phyloP scores from a whole-genome alignment of 2,329 filamentous ascomycete species.

The Conoideocrella luteorostrata region DNA sequence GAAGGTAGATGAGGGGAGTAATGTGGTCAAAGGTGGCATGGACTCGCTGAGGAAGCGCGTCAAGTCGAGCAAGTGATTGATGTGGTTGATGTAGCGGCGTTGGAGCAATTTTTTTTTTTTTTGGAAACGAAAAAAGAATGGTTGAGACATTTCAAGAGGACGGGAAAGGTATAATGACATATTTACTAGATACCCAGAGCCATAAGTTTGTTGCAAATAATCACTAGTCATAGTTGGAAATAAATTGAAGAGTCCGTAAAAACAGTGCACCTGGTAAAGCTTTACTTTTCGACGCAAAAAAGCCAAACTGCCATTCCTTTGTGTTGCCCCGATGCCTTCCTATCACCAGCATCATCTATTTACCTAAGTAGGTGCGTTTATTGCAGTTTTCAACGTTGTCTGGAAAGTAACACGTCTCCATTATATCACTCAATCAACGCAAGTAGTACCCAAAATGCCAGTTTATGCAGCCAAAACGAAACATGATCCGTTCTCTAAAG shows the following conservation, averaged over 20 bases:
- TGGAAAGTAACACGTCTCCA: too few species aligned
- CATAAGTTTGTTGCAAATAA: not conserved
- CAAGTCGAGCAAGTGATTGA: constrained; percentile 19
- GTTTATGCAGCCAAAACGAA: too few species aligned
- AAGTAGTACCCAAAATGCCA: too few species aligned
- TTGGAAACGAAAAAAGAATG: not conserved
- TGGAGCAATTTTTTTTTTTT: not conserved
- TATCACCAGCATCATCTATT: not conserved
- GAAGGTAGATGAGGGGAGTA: constrained; percentile 27
- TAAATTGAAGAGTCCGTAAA: too few species aligned
- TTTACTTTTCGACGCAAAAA: too few species aligned
- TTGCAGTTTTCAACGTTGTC: too few species aligned
- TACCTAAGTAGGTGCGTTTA: too few species aligned
- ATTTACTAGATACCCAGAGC: not conserved
- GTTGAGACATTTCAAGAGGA: not conserved
- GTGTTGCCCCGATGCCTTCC: not conserved
- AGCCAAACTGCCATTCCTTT: too few species aligned
- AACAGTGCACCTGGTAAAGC: too few species aligned
- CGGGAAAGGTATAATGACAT: not conserved
- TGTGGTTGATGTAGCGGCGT: constrained; percentile 14
- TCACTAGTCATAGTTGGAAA: too few species aligned
- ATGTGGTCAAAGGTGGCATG: constrained; percentile 21
- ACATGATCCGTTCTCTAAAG: not conserved
- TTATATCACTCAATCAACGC: too few species aligned
- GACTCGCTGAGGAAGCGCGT: constrained; percentile 21